Base-by-base conservation (phyloP, 176 grass and related monocot species). In the Leersia perrieri region DNA sequence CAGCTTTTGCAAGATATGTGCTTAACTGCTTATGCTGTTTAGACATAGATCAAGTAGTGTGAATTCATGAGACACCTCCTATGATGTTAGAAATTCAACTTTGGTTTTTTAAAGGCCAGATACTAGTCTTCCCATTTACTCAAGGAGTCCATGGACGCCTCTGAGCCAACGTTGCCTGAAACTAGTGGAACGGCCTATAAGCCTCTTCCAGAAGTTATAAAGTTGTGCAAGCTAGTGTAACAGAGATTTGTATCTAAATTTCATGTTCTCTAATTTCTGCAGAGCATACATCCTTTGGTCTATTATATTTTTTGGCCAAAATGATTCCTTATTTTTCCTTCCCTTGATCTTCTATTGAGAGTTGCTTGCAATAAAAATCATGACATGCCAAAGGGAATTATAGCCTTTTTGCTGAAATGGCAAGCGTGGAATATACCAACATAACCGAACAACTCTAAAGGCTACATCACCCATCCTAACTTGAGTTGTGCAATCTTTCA, bases 331-430 rank as follows among this genome's bases (percentile, higher is more conserved):
- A 61, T 36, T 45, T 14, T 41, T 57, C 31, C 25, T 49, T 81
- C 20, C 33, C 33, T 66, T 67, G 35, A 41, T 61, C 27, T n/a
- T 42, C 60, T 31, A 16, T 15, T 31, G 18, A 80, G 11, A 3
- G 11, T 23, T 63, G 7, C 32, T 62, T 79, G 70, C 41, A 85
- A 70, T 69, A 25, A 27, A 72, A 55, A 62, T 20, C 55, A 72
- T 28, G 64, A 64, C 15, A 4, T 5, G 3, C 68, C 29, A 60
- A 74, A 20, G 6, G 47, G 4, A 68, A 9, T 35, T 57, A 70
- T 10, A 47, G n/a, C 9, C 40, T 75, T 27, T 75, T 11, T n/a
- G 31, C 13, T 36, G 39, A 73, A 34, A 49, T 72, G 25, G 20
- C 25, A 62, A 25, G 20, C 8, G 18, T 11, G 35, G 33, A 22